Conservation (phyloP, 2,329 filamentous ascomycete species). For the Lomentospora prolificans region DNA sequence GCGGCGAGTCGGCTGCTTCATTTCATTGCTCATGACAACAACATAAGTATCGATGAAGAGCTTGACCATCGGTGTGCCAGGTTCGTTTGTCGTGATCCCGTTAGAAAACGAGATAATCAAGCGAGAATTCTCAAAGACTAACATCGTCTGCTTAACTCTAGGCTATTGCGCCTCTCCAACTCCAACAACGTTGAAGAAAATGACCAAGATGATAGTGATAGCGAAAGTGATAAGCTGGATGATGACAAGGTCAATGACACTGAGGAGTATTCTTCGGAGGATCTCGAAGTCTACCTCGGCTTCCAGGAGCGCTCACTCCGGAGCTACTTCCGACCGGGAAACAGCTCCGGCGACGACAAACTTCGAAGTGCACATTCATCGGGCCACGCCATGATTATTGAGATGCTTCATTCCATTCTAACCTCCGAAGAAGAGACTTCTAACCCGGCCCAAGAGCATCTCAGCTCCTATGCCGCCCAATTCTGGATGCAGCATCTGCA, state of each 20-base stretch:
- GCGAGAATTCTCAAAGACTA: no score
- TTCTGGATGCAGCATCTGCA: not conserved
- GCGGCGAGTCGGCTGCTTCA: not conserved
- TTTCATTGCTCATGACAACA: not conserved
- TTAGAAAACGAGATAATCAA: no score
- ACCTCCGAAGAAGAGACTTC: not conserved
- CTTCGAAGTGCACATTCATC: not conserved
- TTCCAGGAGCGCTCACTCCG: conserved; percentile 5
- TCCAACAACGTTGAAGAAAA: not conserved
- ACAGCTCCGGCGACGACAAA: not conserved
- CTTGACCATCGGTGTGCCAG: conserved; percentile 6
- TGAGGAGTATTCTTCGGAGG: not conserved
- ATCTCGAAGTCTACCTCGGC: not conserved
- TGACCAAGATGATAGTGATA: not conserved
- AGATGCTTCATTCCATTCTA: conserved; percentile 2
- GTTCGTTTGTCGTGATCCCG: not conserved
- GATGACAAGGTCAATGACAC: not conserved
- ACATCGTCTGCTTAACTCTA: not conserved
- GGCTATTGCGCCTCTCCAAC: conserved; percentile 4
- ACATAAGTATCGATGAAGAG: conserved; percentile 6
- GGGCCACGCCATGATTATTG: conserved; percentile 3
- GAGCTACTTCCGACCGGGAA: conserved; percentile 3
- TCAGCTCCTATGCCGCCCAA: not conserved
- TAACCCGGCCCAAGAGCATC: not conserved
- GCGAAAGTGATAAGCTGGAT: conserved; percentile 4